Percentiles rank a stretch among this genome's conserved stretches.
Conservation (phyloP, 2,329 filamentous ascomycete genomes). For the Epichloe sibirici region DNA sequence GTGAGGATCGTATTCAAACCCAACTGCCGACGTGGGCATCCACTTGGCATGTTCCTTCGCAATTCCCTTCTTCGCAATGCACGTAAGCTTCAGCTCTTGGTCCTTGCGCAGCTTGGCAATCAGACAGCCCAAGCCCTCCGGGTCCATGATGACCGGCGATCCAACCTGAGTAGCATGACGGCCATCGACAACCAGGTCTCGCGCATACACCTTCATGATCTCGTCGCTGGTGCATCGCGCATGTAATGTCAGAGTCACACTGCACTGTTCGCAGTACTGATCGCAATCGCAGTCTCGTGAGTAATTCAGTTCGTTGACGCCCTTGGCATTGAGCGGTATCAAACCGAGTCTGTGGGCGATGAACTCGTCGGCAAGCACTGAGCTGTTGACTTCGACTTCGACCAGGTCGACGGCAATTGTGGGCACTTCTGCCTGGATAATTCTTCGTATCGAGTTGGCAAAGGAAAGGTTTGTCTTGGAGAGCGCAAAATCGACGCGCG, state of each 20-base stretch:
- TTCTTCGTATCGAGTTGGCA: conserved; percentile 82
- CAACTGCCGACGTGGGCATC: conserved; percentile 83
- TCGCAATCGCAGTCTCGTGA: conserved; percentile 95
- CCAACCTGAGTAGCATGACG: conserved; percentile 67
- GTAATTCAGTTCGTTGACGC: conserved; percentile 73
- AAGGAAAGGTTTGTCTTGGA: conserved; percentile 81
- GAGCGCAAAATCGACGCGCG: conserved; percentile 84
- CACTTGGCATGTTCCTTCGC: conserved; percentile 98
- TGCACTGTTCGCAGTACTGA: conserved; percentile 85
- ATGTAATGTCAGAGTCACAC: conserved; percentile 71
- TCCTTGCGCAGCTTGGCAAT: conserved; percentile 84
- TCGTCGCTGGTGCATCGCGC: conserved; percentile 77
- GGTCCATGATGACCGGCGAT: conserved; percentile 71
- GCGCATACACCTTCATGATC: conserved; percentile 87
- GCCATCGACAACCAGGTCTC: conserved; percentile 66
- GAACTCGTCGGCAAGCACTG: conserved; percentile 94
- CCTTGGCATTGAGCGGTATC: conserved; percentile 74
- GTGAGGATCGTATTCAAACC: conserved; percentile 96
- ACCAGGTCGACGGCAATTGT: conserved; percentile 92
- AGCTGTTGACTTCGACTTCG: conserved; percentile 84
- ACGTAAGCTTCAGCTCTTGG: conserved; percentile 81
- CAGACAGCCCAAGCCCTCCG: conserved; percentile 67
- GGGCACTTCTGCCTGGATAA: conserved; percentile 87
- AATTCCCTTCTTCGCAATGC: conserved; percentile 95
- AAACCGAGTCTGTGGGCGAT: conserved; percentile 85